phyloP scores from a whole-genome alignment of 495 filamentous ascomycete species.

The Trichocladium uniseriatum region DNA sequence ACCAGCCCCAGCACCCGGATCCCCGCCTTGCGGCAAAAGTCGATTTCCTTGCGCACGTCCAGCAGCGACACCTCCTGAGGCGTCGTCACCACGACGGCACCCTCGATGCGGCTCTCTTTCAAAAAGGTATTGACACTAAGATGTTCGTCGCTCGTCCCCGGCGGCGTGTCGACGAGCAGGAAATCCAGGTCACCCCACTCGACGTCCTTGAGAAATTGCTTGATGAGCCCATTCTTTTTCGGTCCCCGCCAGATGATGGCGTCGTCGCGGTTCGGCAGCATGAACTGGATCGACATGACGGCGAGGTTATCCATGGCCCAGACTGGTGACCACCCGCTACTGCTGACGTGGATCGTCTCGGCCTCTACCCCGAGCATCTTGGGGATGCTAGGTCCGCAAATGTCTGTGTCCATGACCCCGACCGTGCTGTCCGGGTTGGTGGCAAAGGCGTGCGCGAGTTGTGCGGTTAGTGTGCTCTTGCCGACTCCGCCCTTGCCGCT shows the following conservation, averaged over 20 bases:
- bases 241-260: slow-evolving; percentile 95
- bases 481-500: slow-evolving; percentile 96
- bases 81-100: slow-evolving; percentile 86
- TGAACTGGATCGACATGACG: slow-evolving; percentile 95
- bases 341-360: slow-evolving; percentile 82
- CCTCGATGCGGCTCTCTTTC: slow-evolving; percentile 82
- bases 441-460: slow-evolving; percentile 82
- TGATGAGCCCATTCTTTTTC: slow-evolving; percentile 97
- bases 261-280: slow-evolving; percentile 86
- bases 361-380: slow-evolving; percentile 96
- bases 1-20: slow-evolving; percentile 82
- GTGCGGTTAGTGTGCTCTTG: slow-evolving; percentile 81
- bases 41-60: slow-evolving; percentile 92
- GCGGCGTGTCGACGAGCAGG: slow-evolving; percentile 87
- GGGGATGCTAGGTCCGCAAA: slow-evolving; percentile 87
- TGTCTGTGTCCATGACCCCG: slow-evolving; percentile 94
- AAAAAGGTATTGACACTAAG: slow-evolving; percentile 80
- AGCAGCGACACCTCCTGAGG: slow-evolving; percentile 90
- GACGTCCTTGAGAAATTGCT: slow-evolving; percentile 94
- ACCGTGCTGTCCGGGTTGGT: slow-evolving; percentile 63
- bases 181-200: slow-evolving; percentile 95
- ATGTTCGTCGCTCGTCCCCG: slow-evolving; percentile 92
- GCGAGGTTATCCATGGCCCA: slow-evolving; percentile 87
- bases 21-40: slow-evolving; percentile 91
- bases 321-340: slow-evolving; percentile 78